Percentiles rank a stretch among this genome's conserved stretches.
Conservation (phyloP, 2,329 filamentous ascomycete species). For the Aspergillus novofumigatus region DNA sequence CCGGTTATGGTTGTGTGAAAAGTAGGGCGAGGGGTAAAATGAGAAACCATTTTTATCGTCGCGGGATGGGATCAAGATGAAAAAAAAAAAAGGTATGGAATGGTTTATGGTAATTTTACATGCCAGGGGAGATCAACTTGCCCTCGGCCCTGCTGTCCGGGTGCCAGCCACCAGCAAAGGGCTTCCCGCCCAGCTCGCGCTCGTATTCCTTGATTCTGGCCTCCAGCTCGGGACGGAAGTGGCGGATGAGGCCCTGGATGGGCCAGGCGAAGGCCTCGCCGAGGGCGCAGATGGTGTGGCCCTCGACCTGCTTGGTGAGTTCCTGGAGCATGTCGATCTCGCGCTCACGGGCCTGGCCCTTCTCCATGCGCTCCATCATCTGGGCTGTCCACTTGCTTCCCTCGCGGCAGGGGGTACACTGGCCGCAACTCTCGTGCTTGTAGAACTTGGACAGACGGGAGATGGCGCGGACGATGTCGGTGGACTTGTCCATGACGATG, state of each 20-base stretch:
- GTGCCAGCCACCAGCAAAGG: constrained; percentile 84
- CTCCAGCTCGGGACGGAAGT: constrained; percentile 96
- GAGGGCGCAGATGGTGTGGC: constrained; percentile 96
- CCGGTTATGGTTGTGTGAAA: background rate
- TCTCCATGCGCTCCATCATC: constrained; percentile 96
- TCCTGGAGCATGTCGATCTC: constrained; percentile 99
- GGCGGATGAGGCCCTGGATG: constrained; percentile 93
- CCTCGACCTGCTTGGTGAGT: constrained; percentile 98
- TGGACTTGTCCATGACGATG: constrained; percentile 98
- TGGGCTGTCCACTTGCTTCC: constrained; percentile 99
- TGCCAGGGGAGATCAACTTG: constrained; percentile 80
- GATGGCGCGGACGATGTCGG: constrained; percentile 92
- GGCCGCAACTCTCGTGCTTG: constrained; percentile 95
- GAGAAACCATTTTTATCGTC: background rate
- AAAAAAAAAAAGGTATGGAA: background rate
- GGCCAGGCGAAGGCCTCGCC: constrained; percentile 99
- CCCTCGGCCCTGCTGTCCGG: constrained; percentile 72
- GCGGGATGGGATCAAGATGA: background rate
- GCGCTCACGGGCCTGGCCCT: constrained; percentile 77
- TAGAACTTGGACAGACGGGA: constrained; percentile 93
- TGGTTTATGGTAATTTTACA: constrained; percentile 47
- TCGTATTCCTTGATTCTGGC: constrained; percentile 80
- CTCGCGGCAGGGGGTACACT: constrained; percentile 99
- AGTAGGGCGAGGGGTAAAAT: background rate
- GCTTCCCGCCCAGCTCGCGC: constrained; percentile 64